Base-by-base conservation (phyloP, 768 basidiomycete species). In the Amanita fuliginea region DNA sequence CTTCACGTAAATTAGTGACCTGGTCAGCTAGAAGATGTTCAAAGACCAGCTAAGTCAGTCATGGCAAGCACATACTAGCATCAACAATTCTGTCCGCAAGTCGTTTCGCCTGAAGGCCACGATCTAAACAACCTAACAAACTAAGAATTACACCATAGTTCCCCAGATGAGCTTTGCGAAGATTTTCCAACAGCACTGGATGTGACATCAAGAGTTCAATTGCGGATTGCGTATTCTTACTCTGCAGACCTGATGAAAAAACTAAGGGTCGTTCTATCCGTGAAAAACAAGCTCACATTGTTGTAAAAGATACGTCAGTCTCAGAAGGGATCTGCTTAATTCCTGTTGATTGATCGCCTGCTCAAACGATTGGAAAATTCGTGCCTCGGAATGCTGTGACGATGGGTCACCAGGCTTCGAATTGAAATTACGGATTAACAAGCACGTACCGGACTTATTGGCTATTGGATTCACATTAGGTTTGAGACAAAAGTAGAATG, bases 61-160 rank as follows among this genome's bases (percentile, higher is more conserved):
- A 36, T 6, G 6, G 34, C 14, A 51, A 35, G 16, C 9, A 65
- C 76, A 28, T 52, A 75, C 71, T 69, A 43, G 81, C 74, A 61
- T 99, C 94, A 48, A 98, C 84, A 51, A 96, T 78, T 10, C 80
- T 76, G 65, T 99, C 96, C 0, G 94, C 94, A 2, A 98, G 73
- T 49, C 71, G 80, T 70, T 99, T 99, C n/a, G 83, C 77, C 56
- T 78, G 77, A 30, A 82, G 64, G 0, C 96, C 96, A 47, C 85
- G 74, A 55, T 98, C 96, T 42, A 99, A 66, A 56, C 85, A 92
- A n/a, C 94, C 94, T 5, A 98, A 72, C 41, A 99, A 73, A 59
- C 90, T 91, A 26, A 98, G 76, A 35, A 99, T 83, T 36, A 94
- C 71, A 44, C 91, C 81, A 60, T 96, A 99, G 56, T 86, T 92